Percentiles rank a stretch among this genome's conserved stretches.
Conservation (phyloP, 129 eudicot species). For the Smallanthus sonchifolius region DNA sequence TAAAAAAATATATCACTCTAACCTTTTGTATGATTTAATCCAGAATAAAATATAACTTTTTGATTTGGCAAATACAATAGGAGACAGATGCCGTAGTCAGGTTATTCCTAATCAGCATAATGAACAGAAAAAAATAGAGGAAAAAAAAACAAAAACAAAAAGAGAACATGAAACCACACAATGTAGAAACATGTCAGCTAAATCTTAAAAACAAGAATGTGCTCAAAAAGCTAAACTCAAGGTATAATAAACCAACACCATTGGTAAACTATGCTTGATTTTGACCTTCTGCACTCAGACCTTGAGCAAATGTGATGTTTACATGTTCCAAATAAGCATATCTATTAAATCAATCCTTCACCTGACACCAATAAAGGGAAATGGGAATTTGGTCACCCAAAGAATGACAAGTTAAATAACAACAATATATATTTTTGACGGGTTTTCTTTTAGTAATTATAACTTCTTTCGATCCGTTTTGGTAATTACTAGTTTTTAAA, state of each 20-base stretch:
- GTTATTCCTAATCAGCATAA: not conserved
- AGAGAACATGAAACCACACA: not conserved
- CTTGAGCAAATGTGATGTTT: conserved; percentile 1
- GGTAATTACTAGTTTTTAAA: not conserved
- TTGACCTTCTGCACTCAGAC: not conserved
- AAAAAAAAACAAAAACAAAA: not conserved
- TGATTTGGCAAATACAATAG: too few species aligned
- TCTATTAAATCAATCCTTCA: conserved; percentile 54
- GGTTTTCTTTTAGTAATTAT: too few species aligned
- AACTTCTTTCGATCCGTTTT: not conserved
- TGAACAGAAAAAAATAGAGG: not conserved
- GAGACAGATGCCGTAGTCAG: not conserved
- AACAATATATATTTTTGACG: not conserved
- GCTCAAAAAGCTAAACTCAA: conserved; percentile 3
- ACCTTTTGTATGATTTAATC: too few species aligned
- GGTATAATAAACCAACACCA: not conserved
- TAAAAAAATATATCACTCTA: too few species aligned
- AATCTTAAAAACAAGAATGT: conserved; percentile 16
- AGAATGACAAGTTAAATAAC: not conserved
- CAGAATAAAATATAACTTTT: too few species aligned
- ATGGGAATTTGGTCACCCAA: not conserved
- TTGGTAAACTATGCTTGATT: not conserved
- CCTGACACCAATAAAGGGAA: conserved; percentile 40
- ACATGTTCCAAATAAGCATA: not conserved
- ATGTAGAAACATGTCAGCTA: not conserved